Base-by-base conservation (phyloP, 2,329 filamentous ascomycete genomes). In the Phaeosphaeriaceae sp. region DNA sequence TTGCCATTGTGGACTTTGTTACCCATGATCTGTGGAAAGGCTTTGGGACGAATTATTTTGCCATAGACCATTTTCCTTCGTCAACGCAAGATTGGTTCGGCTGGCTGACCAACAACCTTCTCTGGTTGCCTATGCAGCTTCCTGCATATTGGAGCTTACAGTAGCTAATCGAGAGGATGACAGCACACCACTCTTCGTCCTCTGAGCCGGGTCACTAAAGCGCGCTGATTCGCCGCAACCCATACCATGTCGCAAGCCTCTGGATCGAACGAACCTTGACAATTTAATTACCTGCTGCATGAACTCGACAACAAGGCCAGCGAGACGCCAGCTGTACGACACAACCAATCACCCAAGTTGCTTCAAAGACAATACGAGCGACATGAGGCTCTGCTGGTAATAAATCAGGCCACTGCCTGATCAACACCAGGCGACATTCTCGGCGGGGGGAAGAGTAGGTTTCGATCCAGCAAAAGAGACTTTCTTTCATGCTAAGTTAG, bases 301-400 rank as follows among this genome's bases (percentile, higher is more conserved):
- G 15, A 32, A 6, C n/a, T n/a, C 28, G 15, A n/a, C 12, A 13
- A 32, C 12, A 21, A 32, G 36, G 26, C 40, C 20, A 29, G 45
- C 46, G 46, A 40, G 36, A 42, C 46, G 41, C 37, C 18, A 13
- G 20, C 20, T 29, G 33, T 32, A 45, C 38, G 40, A 38, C 15
- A 21, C 15, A 15, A 17, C 46, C 48, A 36, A 53, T 43, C 40
- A 48, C 37, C 32, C 38, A 42, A 35, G 32, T 23, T 26, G 21
- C 43, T 13, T 20, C 21, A 21, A 20, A 20, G 28, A 21, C 18
- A 35, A 29, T 40, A 23, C 33, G 33, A 48, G n/a, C 13, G 12
- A 32, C 42, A 46, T 63, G 58, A 61, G 60, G 58, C 60, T 65
- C 58, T 58, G 60, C 39, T 51, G 26, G 39, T 52, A 8, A 37